phyloP scores from a whole-genome alignment of 1,139 yeast genomes.

The Diutina ranongensis region DNA sequence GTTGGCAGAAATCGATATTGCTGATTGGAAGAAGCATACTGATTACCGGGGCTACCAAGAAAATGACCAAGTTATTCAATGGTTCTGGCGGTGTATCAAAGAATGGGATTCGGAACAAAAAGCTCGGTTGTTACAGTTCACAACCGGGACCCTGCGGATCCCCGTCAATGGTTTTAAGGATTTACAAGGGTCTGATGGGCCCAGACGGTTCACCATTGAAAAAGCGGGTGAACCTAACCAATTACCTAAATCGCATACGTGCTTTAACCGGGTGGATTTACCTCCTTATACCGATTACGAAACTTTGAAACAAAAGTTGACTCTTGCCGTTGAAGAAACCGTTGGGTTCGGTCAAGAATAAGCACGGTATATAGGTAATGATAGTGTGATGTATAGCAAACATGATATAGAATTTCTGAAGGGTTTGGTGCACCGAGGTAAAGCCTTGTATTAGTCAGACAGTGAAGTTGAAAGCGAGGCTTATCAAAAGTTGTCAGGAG shows the following conservation, averaged over 20 bases:
- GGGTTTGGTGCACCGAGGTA: too few species aligned
- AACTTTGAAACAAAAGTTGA: conserved; percentile 65
- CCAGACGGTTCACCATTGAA: conserved; percentile 95
- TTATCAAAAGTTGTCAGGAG: too few species aligned
- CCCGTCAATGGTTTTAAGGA: conserved; percentile 99
- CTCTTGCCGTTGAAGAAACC: conserved; percentile 86
- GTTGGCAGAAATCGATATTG: conserved; percentile 92
- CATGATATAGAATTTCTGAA: neutral
- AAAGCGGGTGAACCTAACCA: conserved; percentile 92
- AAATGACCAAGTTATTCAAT: conserved; percentile 88
- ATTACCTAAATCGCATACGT: conserved; percentile 92
- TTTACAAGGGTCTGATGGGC: conserved; percentile 97
- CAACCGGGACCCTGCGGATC: conserved; percentile 97
- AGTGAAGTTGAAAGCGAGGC: too few species aligned
- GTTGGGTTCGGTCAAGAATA: conserved; percentile 96
- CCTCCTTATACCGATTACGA: conserved; percentile 75
- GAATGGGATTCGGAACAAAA: conserved; percentile 96
- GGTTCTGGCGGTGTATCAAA: conserved; percentile 95
- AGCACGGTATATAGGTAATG: too few species aligned
- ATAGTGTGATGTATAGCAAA: neutral
- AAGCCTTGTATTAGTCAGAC: too few species aligned
- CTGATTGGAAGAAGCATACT: conserved; percentile 98
- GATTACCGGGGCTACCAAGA: conserved; percentile 97
- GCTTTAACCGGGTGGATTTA: conserved; percentile 87
- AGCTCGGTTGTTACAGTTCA: conserved; percentile 88